phyloP scores from a whole-genome alignment of 2,329 filamentous ascomycete genomes.

The Calcarisporium arbuscula region DNA sequence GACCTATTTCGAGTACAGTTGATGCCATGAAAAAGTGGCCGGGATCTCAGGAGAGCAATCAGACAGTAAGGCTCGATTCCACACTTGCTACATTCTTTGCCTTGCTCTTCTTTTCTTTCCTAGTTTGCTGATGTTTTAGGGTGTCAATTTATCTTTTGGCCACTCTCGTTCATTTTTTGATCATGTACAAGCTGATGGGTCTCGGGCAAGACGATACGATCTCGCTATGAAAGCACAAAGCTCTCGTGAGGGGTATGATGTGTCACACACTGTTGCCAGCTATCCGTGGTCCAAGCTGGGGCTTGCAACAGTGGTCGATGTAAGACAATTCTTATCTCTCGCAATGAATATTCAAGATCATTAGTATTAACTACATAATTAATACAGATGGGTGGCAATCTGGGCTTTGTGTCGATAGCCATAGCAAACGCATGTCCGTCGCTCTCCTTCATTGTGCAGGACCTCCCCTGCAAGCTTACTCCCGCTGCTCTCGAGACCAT shows the following conservation, averaged over 20 bases:
- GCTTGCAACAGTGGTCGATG: constrained; percentile 19
- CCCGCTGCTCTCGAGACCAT: constrained; percentile 23
- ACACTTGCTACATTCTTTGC: neutral
- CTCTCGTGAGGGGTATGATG: constrained; percentile 14
- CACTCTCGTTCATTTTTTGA: constrained; percentile 19
- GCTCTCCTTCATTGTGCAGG: constrained; percentile 42
- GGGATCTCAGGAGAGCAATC: constrained; percentile 24
- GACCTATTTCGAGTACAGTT: constrained; percentile 22
- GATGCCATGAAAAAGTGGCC: constrained; percentile 30
- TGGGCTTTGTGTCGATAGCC: constrained; percentile 16
- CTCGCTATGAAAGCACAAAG: constrained; percentile 24
- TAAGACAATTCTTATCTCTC: constrained; percentile 9
- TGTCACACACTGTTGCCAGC: constrained; percentile 14
- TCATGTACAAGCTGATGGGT: constrained; percentile 19
- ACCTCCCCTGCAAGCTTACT: constrained; percentile 36
- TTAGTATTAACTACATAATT: no score
- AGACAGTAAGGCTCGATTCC: constrained; percentile 16
- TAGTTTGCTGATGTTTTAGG: constrained; percentile 4
- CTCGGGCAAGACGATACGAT: constrained; percentile 21
- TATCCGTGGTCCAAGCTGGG: constrained; percentile 19
- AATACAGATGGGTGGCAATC: constrained; percentile 18
- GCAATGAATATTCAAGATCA: no score
- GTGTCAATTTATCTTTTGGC: constrained; percentile 21
- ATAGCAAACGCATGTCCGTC: constrained; percentile 16
- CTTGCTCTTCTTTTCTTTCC: neutral